A percentile compares a stretch with the other conserved stretches of the same genome.
Conservation (phyloP, 176 grass and related monocot species). For the Pontederia paniculata region DNA sequence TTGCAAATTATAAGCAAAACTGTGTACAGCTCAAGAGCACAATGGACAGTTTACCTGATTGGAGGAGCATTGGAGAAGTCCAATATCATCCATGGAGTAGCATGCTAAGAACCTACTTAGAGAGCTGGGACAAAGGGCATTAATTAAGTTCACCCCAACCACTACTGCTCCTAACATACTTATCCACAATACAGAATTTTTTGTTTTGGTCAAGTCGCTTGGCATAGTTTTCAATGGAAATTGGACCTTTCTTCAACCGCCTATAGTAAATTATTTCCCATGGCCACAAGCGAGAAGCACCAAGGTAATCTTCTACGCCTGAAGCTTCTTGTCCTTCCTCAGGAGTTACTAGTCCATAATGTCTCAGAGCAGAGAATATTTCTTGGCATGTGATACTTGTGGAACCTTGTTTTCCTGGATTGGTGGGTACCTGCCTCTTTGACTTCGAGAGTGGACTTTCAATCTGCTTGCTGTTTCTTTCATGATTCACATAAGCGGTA, state of each 20-base stretch:
- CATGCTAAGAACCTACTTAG: too few species aligned
- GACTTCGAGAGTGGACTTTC: background rate
- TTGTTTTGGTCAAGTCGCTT: constrained; percentile 46
- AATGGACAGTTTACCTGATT: too few species aligned
- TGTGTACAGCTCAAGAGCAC: too few species aligned
- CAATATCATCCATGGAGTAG: too few species aligned
- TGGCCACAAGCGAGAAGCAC: constrained; percentile 45
- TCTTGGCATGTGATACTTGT: constrained; percentile 34
- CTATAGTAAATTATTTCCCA: constrained; percentile 44
- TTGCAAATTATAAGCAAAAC: too few species aligned
- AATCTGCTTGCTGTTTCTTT: background rate
- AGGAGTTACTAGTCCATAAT: constrained; percentile 20
- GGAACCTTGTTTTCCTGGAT: constrained; percentile 21
- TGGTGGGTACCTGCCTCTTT: constrained; percentile 2
- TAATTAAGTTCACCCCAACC: constrained; percentile 38
- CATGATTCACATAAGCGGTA: background rate
- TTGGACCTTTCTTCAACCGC: constrained; percentile 34
- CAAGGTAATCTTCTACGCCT: constrained; percentile 33
- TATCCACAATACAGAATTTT: constrained; percentile 41
- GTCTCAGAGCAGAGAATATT: constrained; percentile 31
- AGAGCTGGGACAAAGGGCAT: background rate
- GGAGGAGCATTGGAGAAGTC: too few species aligned
- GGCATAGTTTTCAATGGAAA: constrained; percentile 46
- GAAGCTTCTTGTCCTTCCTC: constrained; percentile 17
- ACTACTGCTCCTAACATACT: constrained; percentile 52